Base-by-base conservation (phyloP, 768 basidiomycete genomes). In the Mycena rebaudengoi region DNA sequence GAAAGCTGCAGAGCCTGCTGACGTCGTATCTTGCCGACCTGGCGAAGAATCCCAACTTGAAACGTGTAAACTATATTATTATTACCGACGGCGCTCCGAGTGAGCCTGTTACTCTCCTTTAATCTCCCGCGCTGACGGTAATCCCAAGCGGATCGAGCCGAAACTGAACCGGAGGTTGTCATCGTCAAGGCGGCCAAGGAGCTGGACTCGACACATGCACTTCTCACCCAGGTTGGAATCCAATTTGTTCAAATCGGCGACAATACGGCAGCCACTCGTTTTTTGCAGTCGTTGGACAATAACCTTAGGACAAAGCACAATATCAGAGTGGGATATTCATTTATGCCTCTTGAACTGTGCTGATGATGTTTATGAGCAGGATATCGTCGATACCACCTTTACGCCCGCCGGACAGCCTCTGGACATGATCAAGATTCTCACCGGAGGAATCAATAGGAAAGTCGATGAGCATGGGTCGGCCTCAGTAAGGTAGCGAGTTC, bases 331-430 rank as follows among this genome's bases (percentile, higher is more conserved):
- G 33, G 12, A 13, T 6, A 21, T 41, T 21, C 7, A 6, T 20
- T 33, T 3, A 32, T 30, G 8, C 39, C 16, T 50, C 40, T 21
- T 40, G 21, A 21, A 41, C 37, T 33, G 5, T 29, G 13, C 41
- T 53, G 16, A 62, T n/a, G 18, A 10, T 44, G 13, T 6, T 48
- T 30, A n/a, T n/a, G n/a, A n/a, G n/a, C 52, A 87, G 80, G 89
- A 91, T 71, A 91, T 91, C 29, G 87, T 91, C 1, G 90, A 91
- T 69, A 90, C 88, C 2, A 87, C 86, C 1, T 81, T 54, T 7
- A 54, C 82, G 8, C 86, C 80, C 59, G 70, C 73, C 4, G 81
- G 77, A 12, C 70, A 77, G n/a, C 66, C 78, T 20, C 66, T 89
- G 63, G 82, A 83, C 25, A 73, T 91, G 60, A 79, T 85, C 64